Percentiles rank a stretch among this genome's conserved stretches.
Conservation (phyloP, 495 filamentous ascomycete species). For the Tuber magnatum region DNA sequence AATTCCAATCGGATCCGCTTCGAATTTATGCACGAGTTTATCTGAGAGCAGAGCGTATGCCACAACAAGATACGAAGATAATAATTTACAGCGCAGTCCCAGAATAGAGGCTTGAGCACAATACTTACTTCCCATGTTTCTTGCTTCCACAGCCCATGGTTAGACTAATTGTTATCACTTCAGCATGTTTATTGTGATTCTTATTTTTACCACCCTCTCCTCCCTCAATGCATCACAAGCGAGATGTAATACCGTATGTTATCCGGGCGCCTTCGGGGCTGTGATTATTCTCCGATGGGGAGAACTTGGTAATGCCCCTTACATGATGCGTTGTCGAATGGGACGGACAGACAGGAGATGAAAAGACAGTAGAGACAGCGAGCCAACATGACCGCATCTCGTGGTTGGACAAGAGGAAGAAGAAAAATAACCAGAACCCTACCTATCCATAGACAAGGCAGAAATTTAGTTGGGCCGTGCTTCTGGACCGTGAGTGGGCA, state of each 20-base stretch:
- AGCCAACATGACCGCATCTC: not conserved
- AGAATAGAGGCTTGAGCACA: not conserved
- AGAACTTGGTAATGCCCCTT: constrained; percentile 2
- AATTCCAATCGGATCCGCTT: not conserved
- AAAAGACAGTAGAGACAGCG: not conserved
- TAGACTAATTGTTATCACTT: not conserved
- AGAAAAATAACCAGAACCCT: not conserved
- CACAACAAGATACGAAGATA: not conserved
- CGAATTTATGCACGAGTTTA: not conserved
- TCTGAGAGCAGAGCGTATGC: not conserved
- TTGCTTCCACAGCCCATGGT: not conserved
- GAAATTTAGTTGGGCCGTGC: not conserved
- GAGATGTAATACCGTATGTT: not conserved
- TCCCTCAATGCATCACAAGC: not conserved
- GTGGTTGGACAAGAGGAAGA: not conserved
- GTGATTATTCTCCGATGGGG: not conserved
- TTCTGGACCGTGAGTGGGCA: not conserved
- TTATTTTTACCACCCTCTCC: not conserved
- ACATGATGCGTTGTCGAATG: not conserved
- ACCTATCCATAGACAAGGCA: not conserved
- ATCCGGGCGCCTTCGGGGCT: not conserved
- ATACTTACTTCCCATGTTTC: not conserved
- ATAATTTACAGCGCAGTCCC: not conserved
- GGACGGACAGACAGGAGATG: not conserved
- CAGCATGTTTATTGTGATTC: not conserved